Conservation (phyloP, 2,329 filamentous ascomycete species). For the Fusarium lyarnte region DNA sequence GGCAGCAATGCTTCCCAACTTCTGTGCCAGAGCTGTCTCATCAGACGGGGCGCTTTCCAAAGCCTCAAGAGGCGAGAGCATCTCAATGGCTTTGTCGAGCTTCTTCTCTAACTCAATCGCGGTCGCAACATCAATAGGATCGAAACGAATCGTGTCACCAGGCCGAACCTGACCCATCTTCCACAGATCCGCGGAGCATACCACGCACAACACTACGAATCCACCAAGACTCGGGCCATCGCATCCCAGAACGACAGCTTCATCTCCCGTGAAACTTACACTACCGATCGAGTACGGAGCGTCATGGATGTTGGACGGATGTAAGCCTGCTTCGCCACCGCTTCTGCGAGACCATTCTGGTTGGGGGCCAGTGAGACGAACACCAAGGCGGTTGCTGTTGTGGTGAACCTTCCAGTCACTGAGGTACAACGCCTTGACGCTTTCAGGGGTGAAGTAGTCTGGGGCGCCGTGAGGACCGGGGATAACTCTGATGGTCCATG, state of each 20-base stretch:
- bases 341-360: conserved; percentile 51
- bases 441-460: conserved; percentile 49
- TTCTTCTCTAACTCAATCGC: conserved; percentile 40
- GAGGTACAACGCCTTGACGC: conserved; percentile 46
- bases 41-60: not conserved
- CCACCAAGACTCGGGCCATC: conserved; percentile 56
- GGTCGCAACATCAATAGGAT: conserved; percentile 40
- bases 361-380: conserved; percentile 51
- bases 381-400: conserved; percentile 53
- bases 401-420: conserved; percentile 52
- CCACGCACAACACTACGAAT: conserved; percentile 52
- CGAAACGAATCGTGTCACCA: conserved; percentile 50
- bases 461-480: conserved; percentile 53
- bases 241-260: conserved; percentile 50
- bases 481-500: conserved; percentile 48
- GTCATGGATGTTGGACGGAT: conserved; percentile 55
- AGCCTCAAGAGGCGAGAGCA: conserved; percentile 10
- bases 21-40: not conserved
- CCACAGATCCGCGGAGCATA: conserved; percentile 53
- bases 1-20: not conserved
- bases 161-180: conserved; percentile 54
- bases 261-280: conserved; percentile 55
- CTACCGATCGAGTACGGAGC: conserved; percentile 53
- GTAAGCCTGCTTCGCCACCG: conserved; percentile 51
- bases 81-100: conserved; percentile 37